Percentiles rank a stretch among this genome's conserved stretches.
Conservation (phyloP, 2,329 filamentous ascomycete species). For the Talaromyces sp. region DNA sequence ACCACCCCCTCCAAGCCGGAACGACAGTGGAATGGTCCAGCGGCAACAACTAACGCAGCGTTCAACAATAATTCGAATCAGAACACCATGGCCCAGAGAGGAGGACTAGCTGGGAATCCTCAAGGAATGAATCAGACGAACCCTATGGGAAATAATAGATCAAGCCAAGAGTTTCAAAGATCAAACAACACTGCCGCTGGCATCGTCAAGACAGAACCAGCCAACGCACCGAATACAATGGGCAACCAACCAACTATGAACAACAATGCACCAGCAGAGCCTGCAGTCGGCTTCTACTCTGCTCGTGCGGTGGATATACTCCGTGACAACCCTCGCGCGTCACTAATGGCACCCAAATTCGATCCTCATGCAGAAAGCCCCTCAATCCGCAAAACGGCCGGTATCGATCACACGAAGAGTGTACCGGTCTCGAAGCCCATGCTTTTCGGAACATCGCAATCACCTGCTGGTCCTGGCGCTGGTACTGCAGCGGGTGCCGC, state of each 20-base stretch:
- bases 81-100: neutral
- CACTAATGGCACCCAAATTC: slow-evolving; percentile 56
- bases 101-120: slow-evolving; percentile 3
- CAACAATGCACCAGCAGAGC: slow-evolving; percentile 26
- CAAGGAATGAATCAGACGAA: slow-evolving; percentile 11
- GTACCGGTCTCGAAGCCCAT: slow-evolving; percentile 63
- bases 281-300: slow-evolving; percentile 66
- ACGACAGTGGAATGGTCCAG: slow-evolving; percentile 28
- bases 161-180: slow-evolving; percentile 18
- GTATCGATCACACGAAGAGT: slow-evolving; percentile 76
- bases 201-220: slow-evolving; percentile 13
- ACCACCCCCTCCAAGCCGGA: slow-evolving; percentile 44
- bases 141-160: slow-evolving; percentile 6
- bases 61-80: slow-evolving; percentile 13
- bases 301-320: slow-evolving; percentile 63
- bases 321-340: slow-evolving; percentile 51
- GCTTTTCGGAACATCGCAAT: slow-evolving; percentile 31
- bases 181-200: slow-evolving; percentile 1
- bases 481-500: neutral
- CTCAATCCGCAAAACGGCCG: slow-evolving; percentile 83
- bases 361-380: slow-evolving; percentile 75
- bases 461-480: slow-evolving; percentile 7
- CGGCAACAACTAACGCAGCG: slow-evolving; percentile 25
- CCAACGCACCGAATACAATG: slow-evolving; percentile 26
- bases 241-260: slow-evolving; percentile 12